phyloP scores from a whole-genome alignment of 805 yeast species.

The Candida argentea region DNA sequence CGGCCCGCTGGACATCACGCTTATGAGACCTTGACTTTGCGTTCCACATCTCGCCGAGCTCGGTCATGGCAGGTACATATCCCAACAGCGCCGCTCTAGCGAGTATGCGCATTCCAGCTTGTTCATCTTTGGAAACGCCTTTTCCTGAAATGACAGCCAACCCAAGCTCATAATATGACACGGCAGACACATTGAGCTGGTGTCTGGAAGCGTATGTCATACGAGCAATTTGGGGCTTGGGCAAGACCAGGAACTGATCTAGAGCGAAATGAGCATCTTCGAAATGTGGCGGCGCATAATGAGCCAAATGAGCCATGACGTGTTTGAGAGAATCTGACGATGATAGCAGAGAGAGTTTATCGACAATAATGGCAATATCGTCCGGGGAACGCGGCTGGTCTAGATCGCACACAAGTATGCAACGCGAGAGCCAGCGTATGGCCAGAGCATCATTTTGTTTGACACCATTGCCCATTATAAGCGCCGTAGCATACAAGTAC shows the following conservation, averaged over 20 bases:
- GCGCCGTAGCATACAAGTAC: slow-evolving; percentile 57
- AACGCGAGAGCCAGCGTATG: slow-evolving; percentile 50
- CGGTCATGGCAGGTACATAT: slow-evolving; percentile 55
- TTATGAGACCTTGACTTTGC: slow-evolving; percentile 43
- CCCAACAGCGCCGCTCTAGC: slow-evolving; percentile 63
- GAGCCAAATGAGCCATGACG: slow-evolving; percentile 15
- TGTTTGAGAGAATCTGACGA: slow-evolving; percentile 20
- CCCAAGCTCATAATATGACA: slow-evolving; percentile 54
- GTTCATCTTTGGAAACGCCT: slow-evolving; percentile 46
- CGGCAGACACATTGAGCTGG: slow-evolving; percentile 34
- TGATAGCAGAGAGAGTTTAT: slow-evolving; percentile 15
- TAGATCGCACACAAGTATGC: slow-evolving; percentile 14
- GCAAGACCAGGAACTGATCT: slow-evolving; percentile 14
- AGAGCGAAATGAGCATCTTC: slow-evolving; percentile 9
- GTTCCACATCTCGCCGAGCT: slow-evolving; percentile 63
- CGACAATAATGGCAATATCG: slow-evolving; percentile 10
- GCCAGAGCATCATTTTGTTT: slow-evolving; percentile 44
- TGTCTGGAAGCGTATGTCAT: slow-evolving; percentile 21
- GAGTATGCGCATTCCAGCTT: slow-evolving; percentile 45
- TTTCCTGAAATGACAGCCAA: slow-evolving; percentile 45
- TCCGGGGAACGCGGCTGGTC: slow-evolving; percentile 1
- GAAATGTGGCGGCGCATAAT: slow-evolving; percentile 11
- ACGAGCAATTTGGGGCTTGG: slow-evolving; percentile 16
- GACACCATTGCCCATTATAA: slow-evolving; percentile 62
- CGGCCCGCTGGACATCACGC: slow-evolving; percentile 52